Evolutionary conservation across 148 eudicot species (phyloP).

Genomic region (Euryodendron excelsum): DNA sequence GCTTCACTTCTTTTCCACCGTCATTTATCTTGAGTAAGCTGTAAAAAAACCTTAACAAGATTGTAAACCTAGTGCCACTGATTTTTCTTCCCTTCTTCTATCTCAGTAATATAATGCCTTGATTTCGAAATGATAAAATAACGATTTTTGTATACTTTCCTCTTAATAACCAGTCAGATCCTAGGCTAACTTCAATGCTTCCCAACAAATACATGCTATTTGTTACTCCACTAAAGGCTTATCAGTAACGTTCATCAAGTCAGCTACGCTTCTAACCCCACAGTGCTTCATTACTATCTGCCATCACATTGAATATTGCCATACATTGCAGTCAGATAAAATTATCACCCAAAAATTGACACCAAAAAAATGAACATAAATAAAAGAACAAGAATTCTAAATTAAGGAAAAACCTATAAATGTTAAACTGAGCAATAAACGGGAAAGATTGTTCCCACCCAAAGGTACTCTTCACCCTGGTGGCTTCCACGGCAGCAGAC

Average conservation of each 20-base stretch:
- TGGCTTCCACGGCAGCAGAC: slow-evolving; percentile 98
- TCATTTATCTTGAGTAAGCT: no score
- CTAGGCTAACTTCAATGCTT: slow-evolving; percentile 77
- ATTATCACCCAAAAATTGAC: background rate
- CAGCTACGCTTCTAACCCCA: slow-evolving; percentile 99
- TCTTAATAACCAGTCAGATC: background rate
- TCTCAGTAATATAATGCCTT: no score
- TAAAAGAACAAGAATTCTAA: background rate
- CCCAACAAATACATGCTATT: slow-evolving; percentile 89
- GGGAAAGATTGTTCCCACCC: slow-evolving; percentile 51
- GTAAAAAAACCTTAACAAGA: no score
- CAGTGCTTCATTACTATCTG: slow-evolving; percentile 99
- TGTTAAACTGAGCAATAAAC: background rate
- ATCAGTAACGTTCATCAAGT: slow-evolving; percentile 89
- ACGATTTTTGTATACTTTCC: no score
- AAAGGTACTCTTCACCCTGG: slow-evolving; percentile 96
- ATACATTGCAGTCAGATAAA: background rate
- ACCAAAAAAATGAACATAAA: background rate
- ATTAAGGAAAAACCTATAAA: slow-evolving; percentile 2
- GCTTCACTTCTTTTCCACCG: no score
- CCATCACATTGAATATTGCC: slow-evolving; percentile 25
- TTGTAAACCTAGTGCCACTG: no score
- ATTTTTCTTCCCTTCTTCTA: no score
- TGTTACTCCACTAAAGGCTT: slow-evolving; percentile 86
- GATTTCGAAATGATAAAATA: no score